Evolutionary conservation across 2,329 filamentous ascomycete species (phyloP), one percentile per base, ranked within the genome.

Genomic region (Fusarium floridanum): DNA sequence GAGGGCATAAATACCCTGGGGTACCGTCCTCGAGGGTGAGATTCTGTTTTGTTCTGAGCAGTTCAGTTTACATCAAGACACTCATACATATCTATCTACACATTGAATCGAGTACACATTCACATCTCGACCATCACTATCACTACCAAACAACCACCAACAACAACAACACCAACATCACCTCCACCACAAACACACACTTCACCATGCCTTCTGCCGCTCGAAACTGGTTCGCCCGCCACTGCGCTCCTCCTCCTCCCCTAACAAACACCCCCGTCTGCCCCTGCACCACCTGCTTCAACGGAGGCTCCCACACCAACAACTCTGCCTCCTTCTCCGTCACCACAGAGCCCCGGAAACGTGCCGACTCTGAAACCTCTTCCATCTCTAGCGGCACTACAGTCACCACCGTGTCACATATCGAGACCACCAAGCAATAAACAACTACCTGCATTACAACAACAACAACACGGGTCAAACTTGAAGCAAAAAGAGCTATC

Each of bases 221-320:
- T 55, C 80, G 80, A 60, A 80, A 77, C 72, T 85, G 83, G 83
- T 84, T 84, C 69, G 80, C 82, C 59, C 83, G 83, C 70, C 83
- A 85, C 80, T 84, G 82, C 71, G 77, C 82, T 57, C 82, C 83
- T 64, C 81, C 82, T 20, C 83, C 83, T 2, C 82, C 83, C 55
- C 76, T 83, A 75, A 81, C 79, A 76, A 74, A 75, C 68, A 77
- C 76, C 37, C 77, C 82, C 5, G 71, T 78, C 22, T 85, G 83
- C 65, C 82, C 83, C 62, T 85, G 83, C 74, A 79, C 77, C 61
- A 71, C 77, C 55, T 83, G 82, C 78, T 83, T 76, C 78, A 81
- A 80, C 66, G 67, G 71, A 3, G 76, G 77, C 37, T 72, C 75
- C 41, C 67, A 71, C 73, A 45, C 32, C 57, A 69, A 67, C 66